phyloP scores from a whole-genome alignment of 495 filamentous ascomycete genomes.

The Jackrogersella multiformis region DNA sequence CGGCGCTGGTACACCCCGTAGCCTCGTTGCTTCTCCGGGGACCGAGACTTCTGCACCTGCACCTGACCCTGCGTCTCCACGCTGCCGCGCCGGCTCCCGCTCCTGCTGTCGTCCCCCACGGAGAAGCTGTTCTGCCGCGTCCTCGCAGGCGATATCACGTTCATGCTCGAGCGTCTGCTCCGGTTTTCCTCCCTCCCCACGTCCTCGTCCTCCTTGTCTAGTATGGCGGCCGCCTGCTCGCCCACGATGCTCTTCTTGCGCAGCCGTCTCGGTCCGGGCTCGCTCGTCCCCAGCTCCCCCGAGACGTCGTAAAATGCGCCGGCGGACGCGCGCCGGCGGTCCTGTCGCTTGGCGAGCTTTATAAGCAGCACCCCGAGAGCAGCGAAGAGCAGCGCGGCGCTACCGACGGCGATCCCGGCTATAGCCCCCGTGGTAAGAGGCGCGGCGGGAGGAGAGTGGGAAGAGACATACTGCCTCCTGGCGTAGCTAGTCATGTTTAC shows the following conservation, averaged over 20 bases:
- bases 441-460: background rate
- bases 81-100: constrained; percentile 1
- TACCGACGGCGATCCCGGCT: constrained; percentile 40
- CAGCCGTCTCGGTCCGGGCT: constrained; percentile 26
- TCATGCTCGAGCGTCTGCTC: constrained; percentile 29
- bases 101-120: constrained; percentile 11
- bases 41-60: constrained; percentile 13
- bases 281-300: constrained; percentile 9
- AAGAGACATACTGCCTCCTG: constrained; percentile 5
- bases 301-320: background rate
- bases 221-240: background rate
- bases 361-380: constrained; percentile 31
- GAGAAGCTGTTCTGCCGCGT: constrained; percentile 18
- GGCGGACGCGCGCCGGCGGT: constrained; percentile 3
- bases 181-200: constrained; percentile 25
- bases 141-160: constrained; percentile 4
- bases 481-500: constrained; percentile 2
- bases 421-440: constrained; percentile 40
- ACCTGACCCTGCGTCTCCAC: constrained; percentile 1
- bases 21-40: constrained; percentile 41
- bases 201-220: constrained; percentile 31
- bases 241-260: constrained; percentile 38
- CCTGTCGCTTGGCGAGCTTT: constrained; percentile 30
- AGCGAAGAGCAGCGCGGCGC: constrained; percentile 40
- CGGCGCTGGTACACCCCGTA: constrained; percentile 38